phyloP scores from a whole-genome alignment of 495 filamentous ascomycete genomes.

The Cercophora sp. region DNA sequence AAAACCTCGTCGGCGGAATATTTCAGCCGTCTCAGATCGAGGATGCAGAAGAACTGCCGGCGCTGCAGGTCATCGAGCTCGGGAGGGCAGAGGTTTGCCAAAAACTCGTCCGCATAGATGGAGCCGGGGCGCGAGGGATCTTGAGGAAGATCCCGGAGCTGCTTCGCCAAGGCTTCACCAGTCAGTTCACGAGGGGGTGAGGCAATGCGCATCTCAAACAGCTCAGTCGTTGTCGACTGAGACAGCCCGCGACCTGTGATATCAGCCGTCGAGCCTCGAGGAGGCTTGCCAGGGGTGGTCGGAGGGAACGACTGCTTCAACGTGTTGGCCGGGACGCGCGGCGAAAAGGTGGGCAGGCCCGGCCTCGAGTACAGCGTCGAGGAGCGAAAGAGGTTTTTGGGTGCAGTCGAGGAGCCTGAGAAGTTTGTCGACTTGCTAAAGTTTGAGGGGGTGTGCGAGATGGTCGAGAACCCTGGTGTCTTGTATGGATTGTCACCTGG shows the following conservation, averaged over 20 bases:
- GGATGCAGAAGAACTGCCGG: conserved; percentile 51
- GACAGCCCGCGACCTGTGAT: conserved; percentile 32
- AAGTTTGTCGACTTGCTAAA: conserved; percentile 22
- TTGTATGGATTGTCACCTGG: conserved; percentile 36
- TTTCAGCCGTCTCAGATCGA: conserved; percentile 49
- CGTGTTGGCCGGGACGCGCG: conserved; percentile 27
- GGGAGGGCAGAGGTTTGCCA: conserved; percentile 44
- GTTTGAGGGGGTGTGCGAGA: conserved; percentile 19
- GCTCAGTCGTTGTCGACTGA: conserved; percentile 34
- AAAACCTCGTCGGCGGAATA: conserved; percentile 51
- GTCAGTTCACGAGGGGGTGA: conserved; percentile 42
- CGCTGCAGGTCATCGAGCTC: conserved; percentile 46
- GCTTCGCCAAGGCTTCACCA: conserved; percentile 42
- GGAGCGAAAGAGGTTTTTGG: conserved; percentile 40
- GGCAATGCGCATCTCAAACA: conserved; percentile 46
- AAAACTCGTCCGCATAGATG: conserved; percentile 48
- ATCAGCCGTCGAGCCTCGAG: conserved; percentile 26
- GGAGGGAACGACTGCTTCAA: conserved; percentile 35
- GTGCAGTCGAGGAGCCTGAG: conserved; percentile 21
- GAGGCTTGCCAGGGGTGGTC: conserved; percentile 26
- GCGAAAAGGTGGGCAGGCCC: conserved; percentile 33
- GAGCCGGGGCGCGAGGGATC: conserved; percentile 37
- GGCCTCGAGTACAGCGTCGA: conserved; percentile 32
- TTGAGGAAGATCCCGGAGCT: conserved; percentile 32
- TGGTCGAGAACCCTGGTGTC: conserved; percentile 7